Conservation (phyloP, 345 rosid genomes). For the Arabis alpina region DNA sequence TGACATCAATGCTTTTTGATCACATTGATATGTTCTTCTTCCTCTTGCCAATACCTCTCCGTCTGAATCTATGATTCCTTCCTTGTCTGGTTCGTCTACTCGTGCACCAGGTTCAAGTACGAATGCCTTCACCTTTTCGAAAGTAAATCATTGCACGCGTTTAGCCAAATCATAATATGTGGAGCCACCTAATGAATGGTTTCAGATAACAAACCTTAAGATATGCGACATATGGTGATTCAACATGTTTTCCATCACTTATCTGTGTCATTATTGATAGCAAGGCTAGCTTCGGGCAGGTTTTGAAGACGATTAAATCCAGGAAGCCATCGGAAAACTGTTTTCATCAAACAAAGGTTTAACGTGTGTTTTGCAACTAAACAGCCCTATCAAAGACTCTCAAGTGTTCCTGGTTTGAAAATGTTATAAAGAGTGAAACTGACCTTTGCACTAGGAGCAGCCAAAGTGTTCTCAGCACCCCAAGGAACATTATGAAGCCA, state of each 20-base stretch:
- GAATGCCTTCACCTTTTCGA: constrained; percentile 78
- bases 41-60: constrained; percentile 94
- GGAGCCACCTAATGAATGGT: too few species aligned
- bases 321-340: constrained; percentile 95
- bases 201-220: constrained; percentile 59
- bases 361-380: background rate
- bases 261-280: constrained; percentile 55
- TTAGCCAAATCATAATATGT: background rate
- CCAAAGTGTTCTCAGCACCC: constrained; percentile 76
- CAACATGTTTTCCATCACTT: constrained; percentile 68
- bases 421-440: constrained; percentile 22
- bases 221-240: constrained; percentile 66
- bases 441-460: constrained; percentile 96
- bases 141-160: background rate
- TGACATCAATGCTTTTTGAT: constrained; percentile 57
- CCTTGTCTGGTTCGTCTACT: constrained; percentile 56
- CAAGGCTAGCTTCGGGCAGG: constrained; percentile 66
- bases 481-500: constrained; percentile 99
- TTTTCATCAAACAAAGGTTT: background rate
- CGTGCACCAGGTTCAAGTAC: constrained; percentile 73
- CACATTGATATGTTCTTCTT: constrained; percentile 53
- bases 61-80: constrained; percentile 87
- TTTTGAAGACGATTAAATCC: constrained; percentile 69
- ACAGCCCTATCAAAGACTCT: constrained; percentile 1
- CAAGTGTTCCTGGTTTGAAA: background rate